Base-by-base conservation (phyloP, 371 early-diverging fungal genomes). In the Dinochytrium kinnereticum region DNA sequence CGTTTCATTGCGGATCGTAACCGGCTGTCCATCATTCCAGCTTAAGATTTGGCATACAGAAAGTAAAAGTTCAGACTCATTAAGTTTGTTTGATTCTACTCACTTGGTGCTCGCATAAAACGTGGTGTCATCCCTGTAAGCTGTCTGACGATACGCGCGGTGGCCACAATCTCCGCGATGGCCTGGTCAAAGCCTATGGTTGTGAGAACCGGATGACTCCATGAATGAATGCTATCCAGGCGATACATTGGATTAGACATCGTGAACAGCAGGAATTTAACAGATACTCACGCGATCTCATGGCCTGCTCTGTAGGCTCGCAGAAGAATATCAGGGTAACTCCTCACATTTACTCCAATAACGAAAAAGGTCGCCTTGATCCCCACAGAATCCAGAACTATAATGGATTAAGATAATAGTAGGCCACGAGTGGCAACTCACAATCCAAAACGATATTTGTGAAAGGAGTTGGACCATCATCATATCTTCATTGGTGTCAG, bases 351-450 rank as follows among this genome's bases (percentile, higher is more conserved):
- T 19, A 5, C 19, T n/a, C 78, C 78, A 38, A 72, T 59, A 19
- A 75, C 74, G 44, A 75, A 78, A 24, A 78, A 75, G 24, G 78
- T 72, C 1, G 71, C 68, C 50, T 88, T 85, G 37, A 68, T 55
- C 2, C 51, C 64, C 28, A 19, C 17, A 19, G 28, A 10, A 1
- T 61, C 39, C 26, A 76, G 57, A 28, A 59, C 77, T 70, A 34
- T 44, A 21, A 44, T 44, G 10, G 13, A 13, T 44, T 44, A 13
- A 44, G 49, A 13, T 21, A 44, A 44, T n/a, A n/a, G 21, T 21
- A 44, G 21, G 10, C 13, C 49, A 44, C 13, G 21, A 21, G 49
- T 13, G 10, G 49, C 21, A 13, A 13, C 49, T 21, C 21, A 44
- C 49, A 21, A 44, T 44, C 49, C 10, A 44, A 21, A 10, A 44